A percentile compares a stretch with the other conserved stretches of the same genome.
phyloP scores from a whole-genome alignment of 306 rosid species.

The Rosa chinensis region DNA sequence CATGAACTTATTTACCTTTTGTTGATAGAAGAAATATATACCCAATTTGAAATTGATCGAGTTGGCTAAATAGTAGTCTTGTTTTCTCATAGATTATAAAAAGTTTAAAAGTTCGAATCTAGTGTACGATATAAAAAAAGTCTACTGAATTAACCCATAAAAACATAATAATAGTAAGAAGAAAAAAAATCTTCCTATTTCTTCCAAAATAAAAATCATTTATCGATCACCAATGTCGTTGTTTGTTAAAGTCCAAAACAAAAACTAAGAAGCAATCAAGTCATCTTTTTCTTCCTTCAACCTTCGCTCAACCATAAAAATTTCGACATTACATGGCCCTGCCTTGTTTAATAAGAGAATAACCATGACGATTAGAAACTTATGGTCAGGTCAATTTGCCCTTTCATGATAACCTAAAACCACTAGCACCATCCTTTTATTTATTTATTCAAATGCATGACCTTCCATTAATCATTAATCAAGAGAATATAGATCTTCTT shows the following conservation, averaged over 20 bases:
- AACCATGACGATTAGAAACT: not conserved
- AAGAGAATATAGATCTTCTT: not conserved
- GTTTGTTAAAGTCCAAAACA: no score
- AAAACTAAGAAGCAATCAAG: not conserved
- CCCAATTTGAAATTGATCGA: no score
- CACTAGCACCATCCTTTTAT: not conserved
- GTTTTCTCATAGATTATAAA: no score
- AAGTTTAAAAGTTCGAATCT: no score
- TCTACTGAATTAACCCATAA: no score
- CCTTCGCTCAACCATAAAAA: not conserved
- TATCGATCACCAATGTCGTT: no score
- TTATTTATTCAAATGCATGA: not conserved
- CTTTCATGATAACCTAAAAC: not conserved
- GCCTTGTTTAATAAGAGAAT: not conserved
- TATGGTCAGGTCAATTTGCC: not conserved
- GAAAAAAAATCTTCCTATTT: no score
- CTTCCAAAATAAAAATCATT: no score
- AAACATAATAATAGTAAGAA: no score
- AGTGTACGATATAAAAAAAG: no score
- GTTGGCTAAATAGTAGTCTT: no score
- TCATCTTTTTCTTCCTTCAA: not conserved
- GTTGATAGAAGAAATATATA: no score
- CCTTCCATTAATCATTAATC: not conserved
- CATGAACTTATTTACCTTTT: not conserved
- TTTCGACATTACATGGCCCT: not conserved